These are phyloP conservation scores for Knoxdaviesia capensis DNA, from an alignment of 2,329 filamentous ascomycete species.

Conservation along the genomic window DNA sequence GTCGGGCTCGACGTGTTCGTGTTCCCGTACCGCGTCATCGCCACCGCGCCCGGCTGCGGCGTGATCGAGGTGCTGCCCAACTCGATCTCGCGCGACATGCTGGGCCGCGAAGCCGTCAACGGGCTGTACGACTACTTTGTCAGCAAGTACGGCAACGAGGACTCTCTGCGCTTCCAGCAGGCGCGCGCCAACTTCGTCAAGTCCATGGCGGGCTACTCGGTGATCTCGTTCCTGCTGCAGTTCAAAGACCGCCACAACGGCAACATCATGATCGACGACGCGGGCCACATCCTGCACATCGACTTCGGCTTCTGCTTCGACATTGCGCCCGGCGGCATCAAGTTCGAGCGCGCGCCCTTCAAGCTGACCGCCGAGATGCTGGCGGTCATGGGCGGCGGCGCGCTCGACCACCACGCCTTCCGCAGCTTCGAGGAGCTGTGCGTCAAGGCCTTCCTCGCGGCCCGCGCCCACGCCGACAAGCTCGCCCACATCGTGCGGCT, in stretches of 20 bases:
- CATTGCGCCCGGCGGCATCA: slow-evolving; percentile 88
- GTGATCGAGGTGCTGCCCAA: slow-evolving; percentile 97
- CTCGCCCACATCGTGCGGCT: slow-evolving; percentile 74
- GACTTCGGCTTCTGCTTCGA: slow-evolving; percentile 99
- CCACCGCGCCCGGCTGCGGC: slow-evolving; percentile 89
- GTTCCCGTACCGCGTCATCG: slow-evolving; percentile 91
- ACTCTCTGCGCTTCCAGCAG: slow-evolving; percentile 85
- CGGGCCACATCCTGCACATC: slow-evolving; percentile 92
- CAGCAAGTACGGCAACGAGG: slow-evolving; percentile 91
- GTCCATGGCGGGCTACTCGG: slow-evolving; percentile 94
- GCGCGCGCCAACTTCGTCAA: slow-evolving; percentile 96
- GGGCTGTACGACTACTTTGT: slow-evolving; percentile 97
- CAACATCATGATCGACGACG: slow-evolving; percentile 98
- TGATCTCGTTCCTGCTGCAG: slow-evolving; percentile 89
- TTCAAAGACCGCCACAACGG: slow-evolving; percentile 99
- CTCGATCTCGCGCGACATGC: slow-evolving; percentile 95
- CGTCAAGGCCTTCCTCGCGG: slow-evolving; percentile 84
- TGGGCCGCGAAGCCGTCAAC: slow-evolving; percentile 93
- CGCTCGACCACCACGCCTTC: slow-evolving; percentile 68
- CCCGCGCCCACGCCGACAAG: slow-evolving; percentile 71
- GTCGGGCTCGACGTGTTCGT: slow-evolving; percentile 94
- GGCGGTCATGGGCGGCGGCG: slow-evolving; percentile 81
- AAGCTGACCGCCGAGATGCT: slow-evolving; percentile 97
- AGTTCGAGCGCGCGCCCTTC: slow-evolving; percentile 95
- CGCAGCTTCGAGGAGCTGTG: slow-evolving; percentile 93